Conservation (phyloP, 2,329 filamentous ascomycete genomes). For the Fusarium neocosmosporiellum region DNA sequence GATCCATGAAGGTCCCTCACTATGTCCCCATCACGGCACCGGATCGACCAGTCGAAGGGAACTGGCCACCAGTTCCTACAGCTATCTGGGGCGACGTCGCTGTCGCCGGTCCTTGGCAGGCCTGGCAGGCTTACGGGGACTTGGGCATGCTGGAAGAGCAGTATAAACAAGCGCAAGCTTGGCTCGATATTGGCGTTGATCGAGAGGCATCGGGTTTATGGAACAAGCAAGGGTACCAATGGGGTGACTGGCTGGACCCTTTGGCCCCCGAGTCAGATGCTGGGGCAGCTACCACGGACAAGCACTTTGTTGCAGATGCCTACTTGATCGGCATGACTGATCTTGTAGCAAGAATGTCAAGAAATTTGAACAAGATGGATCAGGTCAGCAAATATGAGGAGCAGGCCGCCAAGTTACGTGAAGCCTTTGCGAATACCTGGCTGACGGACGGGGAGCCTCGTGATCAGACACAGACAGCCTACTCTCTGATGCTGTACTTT, state of each 20-base stretch:
- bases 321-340: slow-evolving; percentile 8
- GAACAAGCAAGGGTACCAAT: slow-evolving; percentile 2
- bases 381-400: not conserved
- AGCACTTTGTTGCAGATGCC: slow-evolving; percentile 12
- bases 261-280: slow-evolving; percentile 5
- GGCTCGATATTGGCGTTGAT: slow-evolving; percentile 13
- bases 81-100: slow-evolving; percentile 17
- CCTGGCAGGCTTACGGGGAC: slow-evolving; percentile 15
- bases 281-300: slow-evolving; percentile 13
- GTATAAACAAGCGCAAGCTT: slow-evolving; percentile 11
- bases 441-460: not conserved
- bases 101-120: slow-evolving; percentile 11
- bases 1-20: not conserved
- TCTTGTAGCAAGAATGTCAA: not conserved
- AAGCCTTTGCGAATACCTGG: not conserved
- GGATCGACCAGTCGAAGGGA: not conserved
- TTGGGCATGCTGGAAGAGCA: not conserved
- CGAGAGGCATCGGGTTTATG: slow-evolving; percentile 8
- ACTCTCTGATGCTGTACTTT: slow-evolving; percentile 53
- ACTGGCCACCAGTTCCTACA: not conserved
- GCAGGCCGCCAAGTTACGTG: not conserved
- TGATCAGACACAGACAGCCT: slow-evolving; percentile 53
- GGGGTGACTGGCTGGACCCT: slow-evolving; percentile 24
- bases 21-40: not conserved
- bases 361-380: not conserved